A percentile compares a stretch with the other conserved stretches of the same genome.
These are phyloP conservation scores for Trichoderma citrinoviride DNA, from an alignment of 2,329 filamentous ascomycete genomes.

Conservation along the genomic window DNA sequence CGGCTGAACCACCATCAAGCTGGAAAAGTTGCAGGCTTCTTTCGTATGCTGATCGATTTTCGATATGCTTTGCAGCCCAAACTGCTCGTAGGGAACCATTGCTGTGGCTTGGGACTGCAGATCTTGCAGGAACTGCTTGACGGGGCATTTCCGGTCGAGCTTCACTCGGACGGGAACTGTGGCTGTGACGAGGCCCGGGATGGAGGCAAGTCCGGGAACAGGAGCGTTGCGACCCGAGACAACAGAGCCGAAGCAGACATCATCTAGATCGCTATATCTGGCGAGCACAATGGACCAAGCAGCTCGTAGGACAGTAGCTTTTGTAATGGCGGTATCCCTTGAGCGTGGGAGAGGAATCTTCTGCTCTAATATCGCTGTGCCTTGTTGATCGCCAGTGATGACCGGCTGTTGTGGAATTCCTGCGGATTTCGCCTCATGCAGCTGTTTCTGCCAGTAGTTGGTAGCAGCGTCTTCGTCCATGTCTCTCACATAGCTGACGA, in stretches of 20 bases:
- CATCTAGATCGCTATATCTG: slow-evolving; percentile 15
- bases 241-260: slow-evolving; percentile 26
- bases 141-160: background rate
- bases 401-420: background rate
- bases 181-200: slow-evolving; percentile 3
- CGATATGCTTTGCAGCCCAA: slow-evolving; percentile 32
- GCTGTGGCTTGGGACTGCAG: slow-evolving; percentile 29
- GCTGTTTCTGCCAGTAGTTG: background rate
- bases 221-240: slow-evolving; percentile 23
- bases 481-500: slow-evolving; percentile 3
- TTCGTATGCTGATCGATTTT: slow-evolving; percentile 20
- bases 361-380: background rate
- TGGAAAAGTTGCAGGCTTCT: slow-evolving; percentile 14
- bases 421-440: background rate
- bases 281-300: slow-evolving; percentile 27
- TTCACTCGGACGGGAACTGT: slow-evolving; percentile 1
- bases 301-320: slow-evolving; percentile 24
- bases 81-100: slow-evolving; percentile 29
- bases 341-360: background rate
- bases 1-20: slow-evolving; percentile 21
- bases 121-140: slow-evolving; percentile 18
- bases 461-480: background rate
- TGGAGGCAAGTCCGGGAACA: background rate
- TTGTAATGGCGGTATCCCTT: background rate
- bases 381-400: background rate